phyloP scores from a whole-genome alignment of 2,329 filamentous ascomycete genomes.

The Hymenoscyphus infarciens region DNA sequence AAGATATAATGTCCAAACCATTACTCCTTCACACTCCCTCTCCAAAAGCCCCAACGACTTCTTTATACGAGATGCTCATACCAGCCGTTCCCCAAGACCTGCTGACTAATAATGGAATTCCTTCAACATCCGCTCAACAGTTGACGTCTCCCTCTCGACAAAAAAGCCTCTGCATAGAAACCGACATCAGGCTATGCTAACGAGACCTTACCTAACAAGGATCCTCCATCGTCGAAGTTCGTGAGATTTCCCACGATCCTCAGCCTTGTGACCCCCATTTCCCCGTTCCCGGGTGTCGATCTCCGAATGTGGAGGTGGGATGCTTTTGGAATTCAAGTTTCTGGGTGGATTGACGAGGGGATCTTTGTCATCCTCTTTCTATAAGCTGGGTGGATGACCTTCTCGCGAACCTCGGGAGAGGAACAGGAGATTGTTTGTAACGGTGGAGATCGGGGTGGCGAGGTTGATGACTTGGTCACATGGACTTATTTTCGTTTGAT shows the following conservation, averaged over 20 bases:
- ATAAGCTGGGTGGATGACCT: not conserved
- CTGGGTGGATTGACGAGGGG: not conserved
- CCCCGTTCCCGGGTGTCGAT: not conserved
- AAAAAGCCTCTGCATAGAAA: not conserved
- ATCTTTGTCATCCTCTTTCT: not conserved
- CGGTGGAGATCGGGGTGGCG: not conserved
- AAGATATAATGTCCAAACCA: not conserved
- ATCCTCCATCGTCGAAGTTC: not conserved
- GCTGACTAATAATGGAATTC: not conserved
- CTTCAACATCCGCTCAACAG: not conserved
- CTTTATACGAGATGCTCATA: not conserved
- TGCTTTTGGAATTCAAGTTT: not conserved
- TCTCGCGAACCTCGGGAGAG: not conserved
- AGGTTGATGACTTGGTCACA: constrained; percentile 1
- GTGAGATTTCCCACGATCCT: not conserved
- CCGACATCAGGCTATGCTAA: not conserved
- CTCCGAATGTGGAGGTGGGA: not conserved
- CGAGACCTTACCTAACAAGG: not conserved
- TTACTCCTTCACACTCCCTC: not conserved
- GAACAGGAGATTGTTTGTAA: not conserved
- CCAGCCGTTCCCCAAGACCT: not conserved
- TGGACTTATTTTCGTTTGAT: not conserved
- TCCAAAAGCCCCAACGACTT: not conserved
- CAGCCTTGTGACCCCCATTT: not conserved
- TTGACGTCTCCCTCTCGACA: too few relatives aligned